These are phyloP conservation scores for Diplodia scrobiculata DNA, from an alignment of 2,329 filamentous ascomycete genomes.

Conservation along the genomic window DNA sequence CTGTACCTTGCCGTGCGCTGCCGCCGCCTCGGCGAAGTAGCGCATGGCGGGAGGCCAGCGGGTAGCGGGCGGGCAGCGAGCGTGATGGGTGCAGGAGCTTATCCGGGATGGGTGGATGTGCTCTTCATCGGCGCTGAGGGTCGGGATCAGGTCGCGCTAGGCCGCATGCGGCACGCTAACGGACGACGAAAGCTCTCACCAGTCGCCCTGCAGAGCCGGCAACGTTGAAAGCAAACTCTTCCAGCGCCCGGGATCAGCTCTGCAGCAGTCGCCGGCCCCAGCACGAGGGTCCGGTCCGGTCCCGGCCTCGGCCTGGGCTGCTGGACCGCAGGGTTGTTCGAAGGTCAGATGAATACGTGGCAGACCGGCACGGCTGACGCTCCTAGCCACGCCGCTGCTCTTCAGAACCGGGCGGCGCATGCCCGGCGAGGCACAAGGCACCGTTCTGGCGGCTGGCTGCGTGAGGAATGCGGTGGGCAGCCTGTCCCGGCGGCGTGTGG, in stretches of 20 bases:
- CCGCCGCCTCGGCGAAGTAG: background rate
- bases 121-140: slow-evolving; percentile 17
- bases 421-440: slow-evolving; percentile 9
- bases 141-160: slow-evolving; percentile 12
- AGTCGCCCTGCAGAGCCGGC: slow-evolving; percentile 13
- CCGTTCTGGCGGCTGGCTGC: slow-evolving; percentile 7
- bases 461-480: slow-evolving; percentile 25
- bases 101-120: slow-evolving; percentile 17
- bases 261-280: slow-evolving; percentile 1
- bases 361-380: slow-evolving; percentile 20
- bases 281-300: slow-evolving; percentile 23
- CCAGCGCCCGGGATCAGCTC: slow-evolving; percentile 12
- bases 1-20: background rate
- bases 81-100: slow-evolving; percentile 6
- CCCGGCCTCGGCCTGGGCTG: slow-evolving; percentile 13
- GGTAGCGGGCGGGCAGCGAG: background rate
- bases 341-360: slow-evolving; percentile 25
- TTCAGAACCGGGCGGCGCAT: slow-evolving; percentile 8
- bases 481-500: background rate
- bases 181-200: slow-evolving; percentile 20
- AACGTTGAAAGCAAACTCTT: slow-evolving; percentile 13
- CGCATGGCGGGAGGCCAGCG: background rate
- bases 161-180: slow-evolving; percentile 24
- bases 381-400: slow-evolving; percentile 25
- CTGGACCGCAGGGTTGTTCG: slow-evolving; percentile 16